A percentile compares a stretch with the other conserved stretches of the same genome.
These are phyloP conservation scores for Backusella morwellensis DNA, from an alignment of 192 early-diverging fungal genomes.

Conservation along the genomic window DNA sequence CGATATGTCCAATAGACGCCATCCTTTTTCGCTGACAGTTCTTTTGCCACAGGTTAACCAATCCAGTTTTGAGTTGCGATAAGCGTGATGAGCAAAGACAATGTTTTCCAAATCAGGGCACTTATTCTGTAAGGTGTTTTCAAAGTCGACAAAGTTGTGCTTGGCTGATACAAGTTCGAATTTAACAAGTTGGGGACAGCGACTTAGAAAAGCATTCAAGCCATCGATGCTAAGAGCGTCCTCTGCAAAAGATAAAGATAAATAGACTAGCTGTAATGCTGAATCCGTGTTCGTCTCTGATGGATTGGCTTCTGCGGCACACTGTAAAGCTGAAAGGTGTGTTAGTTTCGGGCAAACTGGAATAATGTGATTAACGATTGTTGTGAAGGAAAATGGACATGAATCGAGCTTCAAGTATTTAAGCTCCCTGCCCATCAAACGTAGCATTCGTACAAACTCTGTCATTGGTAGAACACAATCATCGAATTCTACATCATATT, in stretches of 20 bases:
- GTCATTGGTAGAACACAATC: background rate
- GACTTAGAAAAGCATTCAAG: background rate
- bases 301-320: background rate
- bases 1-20: background rate
- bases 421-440: conserved; percentile 9
- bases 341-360: conserved; percentile 1
- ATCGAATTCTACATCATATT: background rate
- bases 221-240: background rate
- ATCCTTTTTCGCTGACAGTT: background rate
- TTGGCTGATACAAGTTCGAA: background rate
- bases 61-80: background rate
- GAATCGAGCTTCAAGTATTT: background rate
- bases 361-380: background rate
- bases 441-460: background rate
- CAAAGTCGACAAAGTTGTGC: background rate
- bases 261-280: background rate
- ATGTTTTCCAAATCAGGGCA: background rate
- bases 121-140: background rate
- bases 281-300: background rate
- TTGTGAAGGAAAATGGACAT: background rate
- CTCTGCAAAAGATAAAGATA: background rate
- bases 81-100: background rate
- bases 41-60: background rate
- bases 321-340: background rate
- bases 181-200: background rate